Percentiles rank a stretch among this genome's conserved stretches.
Conservation (phyloP, 352 stramenopile species). For the Blastocystis sp. region DNA sequence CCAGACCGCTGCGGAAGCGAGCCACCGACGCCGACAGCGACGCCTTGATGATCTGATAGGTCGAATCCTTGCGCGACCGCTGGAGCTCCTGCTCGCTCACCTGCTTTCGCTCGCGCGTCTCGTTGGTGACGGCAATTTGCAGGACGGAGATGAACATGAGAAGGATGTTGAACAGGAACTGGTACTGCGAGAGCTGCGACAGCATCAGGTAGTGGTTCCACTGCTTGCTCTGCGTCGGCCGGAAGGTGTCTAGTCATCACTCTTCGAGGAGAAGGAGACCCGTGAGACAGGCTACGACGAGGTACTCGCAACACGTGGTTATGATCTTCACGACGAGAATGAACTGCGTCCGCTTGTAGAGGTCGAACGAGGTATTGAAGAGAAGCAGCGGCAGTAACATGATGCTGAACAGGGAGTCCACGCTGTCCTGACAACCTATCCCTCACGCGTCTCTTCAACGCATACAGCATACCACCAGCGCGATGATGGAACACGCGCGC, state of each 20-base stretch:
- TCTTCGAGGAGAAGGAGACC: not conserved
- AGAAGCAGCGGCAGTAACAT: constrained; percentile 44
- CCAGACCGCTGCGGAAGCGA: not conserved
- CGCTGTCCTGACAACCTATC: constrained; percentile 37
- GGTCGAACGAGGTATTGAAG: constrained; percentile 64
- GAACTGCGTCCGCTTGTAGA: constrained; percentile 58
- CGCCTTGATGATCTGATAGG: not conserved
- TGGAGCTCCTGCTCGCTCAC: not conserved
- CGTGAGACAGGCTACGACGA: constrained; percentile 23
- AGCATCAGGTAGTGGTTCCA: constrained; percentile 60
- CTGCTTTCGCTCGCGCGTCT: not conserved
- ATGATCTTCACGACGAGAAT: constrained; percentile 44
- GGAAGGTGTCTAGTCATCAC: constrained; percentile 1
- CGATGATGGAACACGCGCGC: constrained; percentile 35
- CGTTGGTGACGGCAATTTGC: constrained; percentile 53
- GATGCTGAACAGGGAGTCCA: constrained; percentile 61
- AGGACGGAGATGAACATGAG: constrained; percentile 59
- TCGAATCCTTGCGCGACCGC: not conserved
- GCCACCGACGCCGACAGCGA: not conserved
- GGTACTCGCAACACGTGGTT: constrained; percentile 17
- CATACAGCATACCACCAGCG: constrained; percentile 46
- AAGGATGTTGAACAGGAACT: constrained; percentile 70
- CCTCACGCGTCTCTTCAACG: not conserved
- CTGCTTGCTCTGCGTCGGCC: constrained; percentile 23
- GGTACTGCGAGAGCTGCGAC: constrained; percentile 49